These are phyloP conservation scores for Trichoderma hamatum DNA, from an alignment of 2,329 filamentous ascomycete genomes.

Conservation along the genomic window DNA sequence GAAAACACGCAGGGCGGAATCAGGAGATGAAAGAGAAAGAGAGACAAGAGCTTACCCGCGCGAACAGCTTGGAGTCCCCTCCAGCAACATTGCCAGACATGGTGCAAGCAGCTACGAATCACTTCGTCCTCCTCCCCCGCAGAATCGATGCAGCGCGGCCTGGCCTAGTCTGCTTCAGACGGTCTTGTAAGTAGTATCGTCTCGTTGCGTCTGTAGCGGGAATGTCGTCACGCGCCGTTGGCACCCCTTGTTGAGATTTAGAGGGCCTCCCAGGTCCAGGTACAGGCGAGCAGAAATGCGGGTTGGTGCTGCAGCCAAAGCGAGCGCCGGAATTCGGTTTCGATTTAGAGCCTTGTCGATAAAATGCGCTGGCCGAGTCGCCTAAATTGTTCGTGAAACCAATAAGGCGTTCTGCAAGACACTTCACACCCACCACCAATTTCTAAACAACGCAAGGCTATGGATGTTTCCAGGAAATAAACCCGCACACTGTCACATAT, in stretches of 20 bases:
- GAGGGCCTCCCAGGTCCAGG: not conserved
- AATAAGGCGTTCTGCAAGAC: constrained; percentile 1
- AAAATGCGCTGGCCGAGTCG: constrained; percentile 3
- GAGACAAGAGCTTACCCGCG: constrained; percentile 68
- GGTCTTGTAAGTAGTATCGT: not conserved
- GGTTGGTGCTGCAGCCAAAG: not conserved
- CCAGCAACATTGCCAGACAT: constrained; percentile 64
- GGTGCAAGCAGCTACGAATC: constrained; percentile 15
- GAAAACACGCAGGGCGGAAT: constrained; percentile 3
- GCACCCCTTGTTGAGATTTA: constrained; percentile 1
- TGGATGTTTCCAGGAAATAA: not conserved
- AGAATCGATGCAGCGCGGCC: constrained; percentile 5
- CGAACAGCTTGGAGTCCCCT: constrained; percentile 99
- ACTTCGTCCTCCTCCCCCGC: constrained; percentile 24
- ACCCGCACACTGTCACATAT: constrained; percentile 4
- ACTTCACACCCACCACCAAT: constrained; percentile 10
- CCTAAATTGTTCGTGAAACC: not conserved
- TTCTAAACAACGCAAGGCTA: not conserved
- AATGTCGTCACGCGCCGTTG: constrained; percentile 13
- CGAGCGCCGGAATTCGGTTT: not conserved
- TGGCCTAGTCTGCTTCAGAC: constrained; percentile 1
- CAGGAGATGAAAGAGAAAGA: not conserved
- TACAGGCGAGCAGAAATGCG: not conserved
- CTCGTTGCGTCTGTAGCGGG: not conserved
- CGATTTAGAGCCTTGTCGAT: constrained; percentile 15